These are phyloP conservation scores for Ustilago sp. DNA, from an alignment of 1,284 basidiomycete species.

Conservation along the genomic window DNA sequence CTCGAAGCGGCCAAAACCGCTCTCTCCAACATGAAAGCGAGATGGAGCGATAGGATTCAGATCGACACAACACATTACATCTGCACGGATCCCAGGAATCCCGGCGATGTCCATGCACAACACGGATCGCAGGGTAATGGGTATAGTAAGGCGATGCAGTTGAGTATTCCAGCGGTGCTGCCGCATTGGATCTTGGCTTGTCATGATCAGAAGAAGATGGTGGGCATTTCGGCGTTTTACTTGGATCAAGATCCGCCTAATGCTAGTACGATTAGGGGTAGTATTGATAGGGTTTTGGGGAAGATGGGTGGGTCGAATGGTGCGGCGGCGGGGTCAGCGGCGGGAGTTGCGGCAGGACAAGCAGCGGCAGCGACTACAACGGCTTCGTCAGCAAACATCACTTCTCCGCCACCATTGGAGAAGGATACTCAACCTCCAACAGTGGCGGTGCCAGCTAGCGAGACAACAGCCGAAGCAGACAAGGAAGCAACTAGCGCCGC, in stretches of 20 bases:
- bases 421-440: constrained; percentile 19
- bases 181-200: constrained; percentile 69
- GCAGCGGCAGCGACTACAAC: constrained; percentile 6
- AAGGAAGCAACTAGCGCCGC: constrained; percentile 4
- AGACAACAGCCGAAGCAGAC: not conserved
- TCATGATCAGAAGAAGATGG: constrained; percentile 65
- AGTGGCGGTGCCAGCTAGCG: not conserved
- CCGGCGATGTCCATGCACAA: constrained; percentile 34
- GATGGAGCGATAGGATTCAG: constrained; percentile 88
- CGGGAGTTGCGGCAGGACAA: not conserved
- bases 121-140: constrained; percentile 32
- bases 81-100: constrained; percentile 59
- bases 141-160: constrained; percentile 64
- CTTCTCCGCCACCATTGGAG: constrained; percentile 28
- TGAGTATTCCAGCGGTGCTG: constrained; percentile 67
- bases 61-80: constrained; percentile 73
- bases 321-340: not conserved
- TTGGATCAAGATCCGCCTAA: constrained; percentile 67
- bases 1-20: constrained; percentile 55
- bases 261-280: constrained; percentile 46
- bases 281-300: constrained; percentile 37
- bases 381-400: not conserved
- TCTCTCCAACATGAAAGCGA: constrained; percentile 56
- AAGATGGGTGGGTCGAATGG: constrained; percentile 11
- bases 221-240: constrained; percentile 65